A percentile compares a stretch with the other conserved stretches of the same genome.
Conservation (phyloP, 257 asterid genomes). For the Haberlea rhodopensis region DNA sequence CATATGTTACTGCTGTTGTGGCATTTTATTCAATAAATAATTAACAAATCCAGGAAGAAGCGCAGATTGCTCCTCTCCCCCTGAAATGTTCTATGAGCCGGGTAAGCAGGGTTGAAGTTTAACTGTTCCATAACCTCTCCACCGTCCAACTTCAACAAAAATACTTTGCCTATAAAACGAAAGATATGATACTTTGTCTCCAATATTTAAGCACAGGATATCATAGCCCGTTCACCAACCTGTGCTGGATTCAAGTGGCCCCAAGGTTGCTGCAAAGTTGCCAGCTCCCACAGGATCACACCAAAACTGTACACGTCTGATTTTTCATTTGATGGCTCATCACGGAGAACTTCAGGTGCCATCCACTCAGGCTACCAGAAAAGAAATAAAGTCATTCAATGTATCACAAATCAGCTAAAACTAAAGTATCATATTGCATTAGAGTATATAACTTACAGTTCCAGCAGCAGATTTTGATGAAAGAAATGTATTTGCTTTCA, state of each 20-base stretch:
- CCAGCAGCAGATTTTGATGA: conserved; percentile 98
- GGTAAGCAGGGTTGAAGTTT: too few species aligned
- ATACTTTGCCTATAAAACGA: neutral
- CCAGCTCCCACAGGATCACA: conserved; percentile 92
- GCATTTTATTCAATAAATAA: neutral
- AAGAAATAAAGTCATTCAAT: conserved; percentile 23
- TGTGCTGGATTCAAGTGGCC: conserved; percentile 79
- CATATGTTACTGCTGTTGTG: neutral
- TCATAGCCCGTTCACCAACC: conserved; percentile 47
- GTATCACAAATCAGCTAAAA: conserved; percentile 17
- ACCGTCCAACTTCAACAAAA: conserved; percentile 14
- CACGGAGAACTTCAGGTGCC: conserved; percentile 99
- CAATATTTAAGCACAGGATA: conserved; percentile 10
- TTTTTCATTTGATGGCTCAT: conserved; percentile 94
- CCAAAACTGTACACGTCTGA: conserved; percentile 96
- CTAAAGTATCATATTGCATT: conserved; percentile 25
- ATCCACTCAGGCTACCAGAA: conserved; percentile 91
- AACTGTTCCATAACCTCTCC: conserved; percentile 9
- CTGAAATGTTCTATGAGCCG: too few species aligned
- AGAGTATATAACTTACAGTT: conserved; percentile 62
- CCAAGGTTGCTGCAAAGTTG: conserved; percentile 91
- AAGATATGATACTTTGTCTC: conserved; percentile 4
- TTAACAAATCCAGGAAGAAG: conserved; percentile 1
- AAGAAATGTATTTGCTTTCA: conserved; percentile 88
- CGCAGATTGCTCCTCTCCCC: conserved; percentile 21